Conservation (phyloP, 2,329 filamentous ascomycete species). For the Periglandula ipomoeae region DNA sequence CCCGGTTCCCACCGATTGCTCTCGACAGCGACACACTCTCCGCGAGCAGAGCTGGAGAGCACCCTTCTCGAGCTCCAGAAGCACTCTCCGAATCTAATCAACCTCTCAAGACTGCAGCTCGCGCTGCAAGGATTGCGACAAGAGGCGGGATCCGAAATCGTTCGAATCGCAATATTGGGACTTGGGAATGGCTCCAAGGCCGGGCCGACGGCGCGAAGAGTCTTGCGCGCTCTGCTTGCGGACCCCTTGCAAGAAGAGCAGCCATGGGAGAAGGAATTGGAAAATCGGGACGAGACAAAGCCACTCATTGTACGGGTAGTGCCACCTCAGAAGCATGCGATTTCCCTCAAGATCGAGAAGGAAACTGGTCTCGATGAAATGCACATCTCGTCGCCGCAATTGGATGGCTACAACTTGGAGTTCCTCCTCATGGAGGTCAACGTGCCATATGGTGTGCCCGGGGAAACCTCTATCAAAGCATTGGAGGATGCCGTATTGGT, state of each 20-base stretch:
- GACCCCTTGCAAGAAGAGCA: slow-evolving; percentile 57
- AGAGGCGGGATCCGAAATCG: slow-evolving; percentile 43
- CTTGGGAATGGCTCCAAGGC: slow-evolving; percentile 30
- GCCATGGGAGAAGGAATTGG: slow-evolving; percentile 58
- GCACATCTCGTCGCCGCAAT: slow-evolving; percentile 50
- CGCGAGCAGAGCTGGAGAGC: slow-evolving; percentile 46
- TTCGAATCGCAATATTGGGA: slow-evolving; percentile 50
- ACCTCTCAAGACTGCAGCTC: slow-evolving; percentile 62
- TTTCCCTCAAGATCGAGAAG: slow-evolving; percentile 20
- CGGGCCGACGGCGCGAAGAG: slow-evolving; percentile 44
- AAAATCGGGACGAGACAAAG: slow-evolving; percentile 37
- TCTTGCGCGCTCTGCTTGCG: slow-evolving; percentile 61
- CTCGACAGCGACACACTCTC: slow-evolving; percentile 20
- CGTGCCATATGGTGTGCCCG: slow-evolving; percentile 23
- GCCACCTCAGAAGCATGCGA: slow-evolving; percentile 19
- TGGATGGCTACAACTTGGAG: slow-evolving; percentile 56
- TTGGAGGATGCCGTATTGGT: slow-evolving; percentile 63
- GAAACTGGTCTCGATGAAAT: slow-evolving; percentile 45
- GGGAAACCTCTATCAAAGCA: slow-evolving; percentile 28
- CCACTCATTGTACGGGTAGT: slow-evolving; percentile 56
- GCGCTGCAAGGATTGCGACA: slow-evolving; percentile 57
- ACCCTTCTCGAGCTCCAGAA: slow-evolving; percentile 52
- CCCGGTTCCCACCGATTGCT: slow-evolving; percentile 18
- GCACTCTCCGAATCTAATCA: slow-evolving; percentile 51
- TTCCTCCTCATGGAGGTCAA: slow-evolving; percentile 47